Conservation (phyloP, 1,284 basidiomycete genomes). For the Volvariella volvacea region DNA sequence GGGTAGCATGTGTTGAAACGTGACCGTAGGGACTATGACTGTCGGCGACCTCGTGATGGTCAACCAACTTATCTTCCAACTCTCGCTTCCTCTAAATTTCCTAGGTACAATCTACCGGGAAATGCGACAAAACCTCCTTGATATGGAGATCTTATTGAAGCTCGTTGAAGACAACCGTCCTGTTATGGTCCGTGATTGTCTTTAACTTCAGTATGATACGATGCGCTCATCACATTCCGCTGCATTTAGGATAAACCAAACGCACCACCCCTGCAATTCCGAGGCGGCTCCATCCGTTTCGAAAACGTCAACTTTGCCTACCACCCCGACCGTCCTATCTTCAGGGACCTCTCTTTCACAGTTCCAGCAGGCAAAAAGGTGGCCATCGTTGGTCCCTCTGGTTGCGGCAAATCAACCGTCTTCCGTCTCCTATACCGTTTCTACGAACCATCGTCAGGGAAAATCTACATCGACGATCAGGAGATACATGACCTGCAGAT, state of each 20-base stretch:
- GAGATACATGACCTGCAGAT: slow-evolving; percentile 75
- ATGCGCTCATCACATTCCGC: neutral
- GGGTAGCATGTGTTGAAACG: neutral
- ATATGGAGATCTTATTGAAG: slow-evolving; percentile 96
- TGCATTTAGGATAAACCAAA: slow-evolving; percentile 52
- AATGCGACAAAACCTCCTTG: slow-evolving; percentile 88
- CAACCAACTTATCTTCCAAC: slow-evolving; percentile 98
- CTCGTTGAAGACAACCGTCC: slow-evolving; percentile 81
- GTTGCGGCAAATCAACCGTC: slow-evolving; percentile 97
- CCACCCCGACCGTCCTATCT: slow-evolving; percentile 86
- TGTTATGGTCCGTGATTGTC: slow-evolving; percentile 41
- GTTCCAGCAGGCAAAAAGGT: slow-evolving; percentile 95
- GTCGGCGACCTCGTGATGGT: slow-evolving; percentile 98
- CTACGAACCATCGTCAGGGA: slow-evolving; percentile 80
- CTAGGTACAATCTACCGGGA: slow-evolving; percentile 96
- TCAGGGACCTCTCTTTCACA: slow-evolving; percentile 83
- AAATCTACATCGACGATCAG: slow-evolving; percentile 84
- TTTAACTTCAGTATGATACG: neutral
- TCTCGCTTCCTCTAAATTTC: slow-evolving; percentile 95
- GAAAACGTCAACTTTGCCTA: slow-evolving; percentile 93
- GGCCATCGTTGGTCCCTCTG: slow-evolving; percentile 93
- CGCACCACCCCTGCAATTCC: slow-evolving; percentile 65
- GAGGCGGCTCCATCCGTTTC: slow-evolving; percentile 87
- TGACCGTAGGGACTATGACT: slow-evolving; percentile 82
- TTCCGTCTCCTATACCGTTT: slow-evolving; percentile 93